Evolutionary conservation across 2,329 filamentous ascomycete genomes (phyloP), one percentile per base, ranked within the genome.

Genomic region (Davidsoniella virescens): DNA sequence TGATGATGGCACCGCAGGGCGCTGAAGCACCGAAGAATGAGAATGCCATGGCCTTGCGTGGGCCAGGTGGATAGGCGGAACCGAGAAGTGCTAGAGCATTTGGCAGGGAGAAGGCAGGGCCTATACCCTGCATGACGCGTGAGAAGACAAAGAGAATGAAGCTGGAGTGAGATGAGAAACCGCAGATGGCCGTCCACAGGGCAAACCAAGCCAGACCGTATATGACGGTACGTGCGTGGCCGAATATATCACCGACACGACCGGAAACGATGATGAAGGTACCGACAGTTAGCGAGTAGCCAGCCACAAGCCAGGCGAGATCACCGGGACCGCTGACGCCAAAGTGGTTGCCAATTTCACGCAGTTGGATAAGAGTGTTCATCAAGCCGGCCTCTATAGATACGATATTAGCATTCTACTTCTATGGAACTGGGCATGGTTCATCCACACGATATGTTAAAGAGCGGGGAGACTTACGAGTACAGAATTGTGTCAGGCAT

Each of bases 51-150:
- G 75, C 70, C 60, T 81, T 82, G 52, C 70, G 67, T 48, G 62
- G 64, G 0, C 78, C 78, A 0, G 73, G 73, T 0, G 67, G 62
- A 55, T 80, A 82, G 0, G 71, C 68, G 0, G 66, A 65, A 2
- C 77, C 78, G 0, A 84, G 61, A 10, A 85, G 66, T 2, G 78
- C 79, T 18, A 84, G 62, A 0, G 68, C 76, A 54, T 82, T 84
- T 0, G 81, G 80, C 20, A 84, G 64, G 9, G 71, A 63, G 33
- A 84, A 65, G 0, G 78, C 77, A 0, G 77, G 75, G 0, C 80
- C 81, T 16, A 80, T 69, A 0, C 76, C 75, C 54, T 80, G 75
- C 2, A 78, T 59, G 0, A 70, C 72, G 5, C 76, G 67, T n/a
- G 67, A 65, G 18, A 53, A 45, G 14, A 56, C 51, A 37, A 54